Percentiles rank a stretch among this genome's conserved stretches.
Evolutionary conservation across 805 yeast genomes (phyloP).

Genomic region (Teunomyces funiuensis): DNA sequence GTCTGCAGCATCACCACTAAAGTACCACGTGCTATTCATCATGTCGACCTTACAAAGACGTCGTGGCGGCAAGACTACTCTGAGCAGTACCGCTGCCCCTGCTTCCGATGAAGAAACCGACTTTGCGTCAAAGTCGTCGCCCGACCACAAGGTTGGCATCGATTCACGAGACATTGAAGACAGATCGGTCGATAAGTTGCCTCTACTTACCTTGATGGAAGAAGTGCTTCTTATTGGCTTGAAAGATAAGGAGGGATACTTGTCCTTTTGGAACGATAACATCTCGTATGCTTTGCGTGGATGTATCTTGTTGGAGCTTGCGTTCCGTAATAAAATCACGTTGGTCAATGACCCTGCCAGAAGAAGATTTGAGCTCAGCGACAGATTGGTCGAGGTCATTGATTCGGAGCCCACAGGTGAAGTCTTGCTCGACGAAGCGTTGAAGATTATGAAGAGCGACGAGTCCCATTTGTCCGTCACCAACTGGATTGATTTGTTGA

Average conservation of each 20-base stretch:
- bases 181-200: constrained; percentile 44
- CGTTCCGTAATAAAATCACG: constrained; percentile 84
- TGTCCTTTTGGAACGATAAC: constrained; percentile 97
- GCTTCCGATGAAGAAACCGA: constrained; percentile 29
- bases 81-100: constrained; percentile 17
- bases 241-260: constrained; percentile 93
- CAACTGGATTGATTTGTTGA: constrained; percentile 89
- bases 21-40: too few relatives aligned
- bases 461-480: constrained; percentile 75
- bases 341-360: constrained; percentile 92
- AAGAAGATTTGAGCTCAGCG: constrained; percentile 82
- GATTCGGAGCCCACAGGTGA: constrained; percentile 91
- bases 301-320: constrained; percentile 86
- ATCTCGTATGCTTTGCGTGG: constrained; percentile 96
- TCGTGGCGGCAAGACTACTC: constrained; percentile 51
- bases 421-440: constrained; percentile 88
- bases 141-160: constrained; percentile 69
- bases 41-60: constrained; percentile 60
- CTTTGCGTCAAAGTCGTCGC: constrained; percentile 11
- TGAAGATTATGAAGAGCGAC: constrained; percentile 84
- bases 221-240: constrained; percentile 91
- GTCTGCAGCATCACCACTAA: not conserved
- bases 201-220: constrained; percentile 90
- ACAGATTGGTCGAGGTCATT: constrained; percentile 82
- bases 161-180: constrained; percentile 70